Base-by-base conservation (phyloP, 1,284 basidiomycete species). In the Takashimella tepidaria region DNA sequence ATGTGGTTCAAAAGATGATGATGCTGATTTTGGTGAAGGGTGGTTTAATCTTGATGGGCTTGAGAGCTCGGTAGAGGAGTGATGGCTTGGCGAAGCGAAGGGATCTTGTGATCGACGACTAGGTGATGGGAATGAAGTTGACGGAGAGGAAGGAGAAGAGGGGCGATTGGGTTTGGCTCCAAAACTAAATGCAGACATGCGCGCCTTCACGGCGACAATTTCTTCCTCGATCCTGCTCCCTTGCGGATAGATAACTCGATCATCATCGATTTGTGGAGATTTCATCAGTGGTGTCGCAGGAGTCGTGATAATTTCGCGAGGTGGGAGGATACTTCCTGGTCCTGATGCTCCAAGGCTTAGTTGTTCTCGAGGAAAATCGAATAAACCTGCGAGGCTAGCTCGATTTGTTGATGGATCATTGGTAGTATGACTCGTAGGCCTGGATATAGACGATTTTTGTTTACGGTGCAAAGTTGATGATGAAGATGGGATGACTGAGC, bases 101-200 rank as follows among this genome's bases (percentile, higher is more conserved):
- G 55, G 41, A n/a, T n/a, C n/a, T n/a, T 56, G 57, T 24, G 57
- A 51, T 11, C 57, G 46, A 24, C 53, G 27, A 31, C 55, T 47
- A 11, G 55, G 56, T 5, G 60, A 51, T n/a, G n/a, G n/a, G n/a
- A n/a, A n/a, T n/a, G n/a, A n/a, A n/a, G n/a, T n/a, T n/a, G n/a
- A n/a, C n/a, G n/a, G n/a, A 41, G 57, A 37, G 61, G 49, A 45
- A 51, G 23, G 46, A 51, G 23, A 23, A 44, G 23, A n/a, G 40
- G 27, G 51, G 50, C 41, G 45, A 13, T 47, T 31, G 50, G 22
- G 51, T 57, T 71, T 72, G 22, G 67, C 45, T 1, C 70, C 72
- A 50, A 74, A 74, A 16, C 58, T 62, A 50, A 74, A 74, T 5
- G 68, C 49, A 3, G 62, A 57, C 23, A 73, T 49, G 16, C 69